These are phyloP conservation scores for Phanerodontia chrysosporium DNA, from an alignment of 768 basidiomycete genomes.

Conservation along the genomic window DNA sequence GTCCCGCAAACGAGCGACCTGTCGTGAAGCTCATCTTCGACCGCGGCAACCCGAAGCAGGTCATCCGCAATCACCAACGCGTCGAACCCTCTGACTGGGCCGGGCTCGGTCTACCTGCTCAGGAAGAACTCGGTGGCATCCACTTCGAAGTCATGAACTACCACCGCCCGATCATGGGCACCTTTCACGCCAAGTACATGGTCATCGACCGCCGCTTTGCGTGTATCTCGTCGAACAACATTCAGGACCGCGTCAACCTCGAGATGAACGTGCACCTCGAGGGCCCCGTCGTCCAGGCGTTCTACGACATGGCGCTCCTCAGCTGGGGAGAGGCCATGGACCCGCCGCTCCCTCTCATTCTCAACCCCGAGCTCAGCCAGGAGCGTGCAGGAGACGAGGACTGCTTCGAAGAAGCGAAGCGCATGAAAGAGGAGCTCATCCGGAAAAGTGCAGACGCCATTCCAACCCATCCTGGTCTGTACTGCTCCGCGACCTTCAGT, in stretches of 20 bases:
- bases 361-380: conserved; percentile 36
- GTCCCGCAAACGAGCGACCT: conserved; percentile 36
- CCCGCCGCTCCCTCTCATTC: conserved; percentile 41
- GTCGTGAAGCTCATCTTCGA: conserved; percentile 71
- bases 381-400: neutral
- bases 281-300: conserved; percentile 62
- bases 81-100: conserved; percentile 44
- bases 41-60: conserved; percentile 55
- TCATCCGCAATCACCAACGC: conserved; percentile 40
- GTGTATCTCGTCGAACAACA: conserved; percentile 63
- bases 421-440: conserved; percentile 6
- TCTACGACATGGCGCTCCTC: conserved; percentile 67
- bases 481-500: neutral
- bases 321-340: conserved; percentile 50
- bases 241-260: conserved; percentile 47
- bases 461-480: conserved; percentile 5
- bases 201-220: conserved; percentile 67
- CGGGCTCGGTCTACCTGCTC: conserved; percentile 13
- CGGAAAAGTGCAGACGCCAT: neutral
- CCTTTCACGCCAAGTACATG: conserved; percentile 71
- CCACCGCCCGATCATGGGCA: conserved; percentile 46
- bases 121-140: conserved; percentile 22
- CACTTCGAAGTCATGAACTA: conserved; percentile 15
- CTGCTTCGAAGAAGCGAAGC: conserved; percentile 8
- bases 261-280: conserved; percentile 70